Percentiles rank a stretch among this genome's conserved stretches.
These are phyloP conservation scores for Fusarium decemcellulare DNA, from an alignment of 2,329 filamentous ascomycete genomes.

Conservation along the genomic window DNA sequence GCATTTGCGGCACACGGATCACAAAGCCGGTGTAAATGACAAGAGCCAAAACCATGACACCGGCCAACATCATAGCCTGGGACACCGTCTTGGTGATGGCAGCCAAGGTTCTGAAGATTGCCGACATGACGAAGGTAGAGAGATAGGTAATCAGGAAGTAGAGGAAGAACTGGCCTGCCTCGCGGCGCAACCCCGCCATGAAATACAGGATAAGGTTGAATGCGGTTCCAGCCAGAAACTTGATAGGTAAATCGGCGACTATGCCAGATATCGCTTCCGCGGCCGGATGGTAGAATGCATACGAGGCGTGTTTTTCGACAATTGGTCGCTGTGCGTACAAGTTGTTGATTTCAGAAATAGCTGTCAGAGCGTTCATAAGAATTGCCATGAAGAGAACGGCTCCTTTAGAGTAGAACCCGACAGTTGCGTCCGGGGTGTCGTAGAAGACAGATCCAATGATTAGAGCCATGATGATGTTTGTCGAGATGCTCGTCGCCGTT, in stretches of 20 bases:
- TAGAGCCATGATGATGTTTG: conserved; percentile 24
- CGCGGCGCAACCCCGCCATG: conserved; percentile 61
- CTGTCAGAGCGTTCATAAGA: conserved; percentile 64
- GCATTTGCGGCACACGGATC: conserved; percentile 63
- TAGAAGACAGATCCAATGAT: conserved; percentile 38
- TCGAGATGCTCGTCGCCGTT: not conserved
- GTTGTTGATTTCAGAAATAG: conserved; percentile 54
- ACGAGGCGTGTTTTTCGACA: conserved; percentile 57
- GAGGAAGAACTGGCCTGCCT: conserved; percentile 63
- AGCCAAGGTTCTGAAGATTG: conserved; percentile 65
- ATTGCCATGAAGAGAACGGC: conserved; percentile 67
- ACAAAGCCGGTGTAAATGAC: conserved; percentile 65
- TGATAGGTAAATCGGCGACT: conserved; percentile 60
- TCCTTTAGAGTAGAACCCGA: conserved; percentile 49
- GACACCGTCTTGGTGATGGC: conserved; percentile 67
- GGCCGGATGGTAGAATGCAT: conserved; percentile 56
- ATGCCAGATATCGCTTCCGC: conserved; percentile 55
- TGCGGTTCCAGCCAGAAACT: conserved; percentile 55
- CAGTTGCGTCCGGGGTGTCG: conserved; percentile 31
- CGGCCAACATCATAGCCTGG: conserved; percentile 59
- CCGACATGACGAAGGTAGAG: conserved; percentile 74
- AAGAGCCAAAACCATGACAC: conserved; percentile 53
- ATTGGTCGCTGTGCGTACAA: conserved; percentile 55
- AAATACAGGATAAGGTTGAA: conserved; percentile 64
- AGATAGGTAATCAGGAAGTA: conserved; percentile 63